Evolutionary conservation across 148 eudicot species (phyloP), one percentile per base, ranked within the genome.

Genomic region (Silene uniflora): DNA sequence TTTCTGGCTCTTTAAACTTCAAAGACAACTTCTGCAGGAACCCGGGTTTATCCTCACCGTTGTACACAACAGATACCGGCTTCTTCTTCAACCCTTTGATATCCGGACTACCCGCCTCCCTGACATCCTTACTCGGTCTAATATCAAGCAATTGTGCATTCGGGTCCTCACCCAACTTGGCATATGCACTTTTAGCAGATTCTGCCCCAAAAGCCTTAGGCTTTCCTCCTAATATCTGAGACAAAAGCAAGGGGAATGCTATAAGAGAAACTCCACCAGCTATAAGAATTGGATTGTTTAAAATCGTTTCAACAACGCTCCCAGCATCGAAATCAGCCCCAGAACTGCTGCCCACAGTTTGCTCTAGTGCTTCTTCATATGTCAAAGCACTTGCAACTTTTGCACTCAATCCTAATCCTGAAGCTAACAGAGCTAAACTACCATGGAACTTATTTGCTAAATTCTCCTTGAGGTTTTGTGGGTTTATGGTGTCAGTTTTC

Each of bases 1-100:
- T 90, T 67, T 92, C 88, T 59, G 99, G 99, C 46, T 95, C 94
- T 82, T 89, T 92, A 71, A 92, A 90, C 87, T 79, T 95, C 86
- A 91, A 85, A 75, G 87, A 72, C 84, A 95, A 81, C 89, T 91
- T 95, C 72, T 89, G 88, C 92, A 95, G 86, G 83, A 95, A 95
- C 74, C 91, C 97, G 0, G 83, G 83, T 75, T 92, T 95, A 77
- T 95, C 96, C 70, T 86, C 91, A 2, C 96, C 91, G 2, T 75
- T 87, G 68, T 92, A 95, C 59, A 77, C 85, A 82, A 91, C 75
- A 23, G 91, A 76, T 52, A 92, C 88, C 0, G 88, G 78, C 79
- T 89, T 95, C 86, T 95, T 95, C 81, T 77, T 92, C 78, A 92
- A 84, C 1, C 92, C 90, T 60, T 84, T 69, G 19, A 92, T 64